These are phyloP conservation scores for Colletotrichum tabaci DNA, from an alignment of 2,329 filamentous ascomycete species.

Conservation along the genomic window DNA sequence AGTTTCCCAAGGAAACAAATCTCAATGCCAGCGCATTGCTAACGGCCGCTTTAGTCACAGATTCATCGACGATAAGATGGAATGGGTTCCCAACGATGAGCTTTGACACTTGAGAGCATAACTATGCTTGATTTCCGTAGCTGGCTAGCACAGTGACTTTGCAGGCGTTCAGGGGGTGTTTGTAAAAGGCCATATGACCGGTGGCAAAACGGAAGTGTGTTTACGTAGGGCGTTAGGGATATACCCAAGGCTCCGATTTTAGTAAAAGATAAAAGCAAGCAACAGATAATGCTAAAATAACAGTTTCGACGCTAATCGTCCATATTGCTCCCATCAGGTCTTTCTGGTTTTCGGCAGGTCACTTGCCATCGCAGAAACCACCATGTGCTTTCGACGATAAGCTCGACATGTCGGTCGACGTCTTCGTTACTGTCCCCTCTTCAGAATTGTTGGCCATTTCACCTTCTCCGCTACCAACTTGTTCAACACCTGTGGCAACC, in stretches of 20 bases:
- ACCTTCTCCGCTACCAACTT: neutral
- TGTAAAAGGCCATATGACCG: neutral
- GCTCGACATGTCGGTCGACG: neutral
- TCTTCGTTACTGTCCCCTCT: neutral
- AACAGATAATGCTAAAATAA: neutral
- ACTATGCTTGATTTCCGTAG: neutral
- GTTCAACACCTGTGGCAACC: neutral
- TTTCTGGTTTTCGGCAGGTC: neutral
- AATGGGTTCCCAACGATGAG: constrained; percentile 48
- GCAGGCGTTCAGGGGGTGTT: constrained; percentile 12
- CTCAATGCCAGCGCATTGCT: constrained; percentile 25
- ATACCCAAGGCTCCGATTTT: constrained; percentile 32
- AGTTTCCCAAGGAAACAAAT: constrained; percentile 43
- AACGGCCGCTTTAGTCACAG: constrained; percentile 52
- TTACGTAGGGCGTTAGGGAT: constrained; percentile 33
- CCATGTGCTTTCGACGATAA: neutral
- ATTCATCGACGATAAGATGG: constrained; percentile 57
- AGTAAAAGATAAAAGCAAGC: neutral
- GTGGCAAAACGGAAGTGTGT: neutral
- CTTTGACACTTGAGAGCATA: neutral
- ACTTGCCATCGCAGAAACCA: too few species aligned
- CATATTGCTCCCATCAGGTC: neutral
- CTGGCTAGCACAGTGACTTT: neutral
- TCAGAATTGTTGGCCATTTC: too few species aligned
- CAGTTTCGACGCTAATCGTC: neutral